Evolutionary conservation across 1,284 basidiomycete species (phyloP), one percentile per base, ranked within the genome.

Genomic region (Malassezia sympodialis): DNA sequence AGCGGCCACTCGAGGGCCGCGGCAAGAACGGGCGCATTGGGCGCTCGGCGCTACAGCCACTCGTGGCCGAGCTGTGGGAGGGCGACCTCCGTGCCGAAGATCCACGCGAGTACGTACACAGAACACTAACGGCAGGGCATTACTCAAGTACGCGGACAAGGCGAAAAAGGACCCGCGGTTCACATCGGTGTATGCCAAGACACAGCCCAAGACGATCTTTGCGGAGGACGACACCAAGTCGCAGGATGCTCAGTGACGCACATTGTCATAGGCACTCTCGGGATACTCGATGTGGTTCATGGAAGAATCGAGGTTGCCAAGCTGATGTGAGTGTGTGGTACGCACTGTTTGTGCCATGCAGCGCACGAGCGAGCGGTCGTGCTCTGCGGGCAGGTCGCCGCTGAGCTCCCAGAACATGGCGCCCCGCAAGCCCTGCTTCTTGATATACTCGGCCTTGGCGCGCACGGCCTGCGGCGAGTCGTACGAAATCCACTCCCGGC

Each of bases 1-100:
- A 69, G 26, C 53, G 49, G 4, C 94, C 94, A 23, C 82, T 98
- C 42, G 83, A 80, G 51, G 94, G 94, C 4, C 88, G 87, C 27
- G 94, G 94, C 49, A 82, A 82, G 66, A 93, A 91, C 26, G 94
- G 94, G 43, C 79, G 93, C 27, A 87, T 99, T 42, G 94, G 94
- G 23, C 87, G 89, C 32, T 90, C 87, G 76, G 93, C 90, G 4
- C 96, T 87, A 43, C 89, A 94, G 65, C 88, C 93, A 69, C 82
- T 96, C 59, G 90, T 98, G 40, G 89, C 94, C 77, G 86, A 87
- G 66, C 78, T 98, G 72, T 89, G 90, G 52, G 27, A 37, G 2
- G 21, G 60, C 59, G 41, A 60, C 59, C 52, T 58, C 59, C 60
- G 63, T 47, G 59, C 48, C 63, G 59, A 69, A 43, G 78, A 96